These are phyloP conservation scores for Fusarium multiceps DNA, from an alignment of 2,329 filamentous ascomycete species.

Conservation along the genomic window DNA sequence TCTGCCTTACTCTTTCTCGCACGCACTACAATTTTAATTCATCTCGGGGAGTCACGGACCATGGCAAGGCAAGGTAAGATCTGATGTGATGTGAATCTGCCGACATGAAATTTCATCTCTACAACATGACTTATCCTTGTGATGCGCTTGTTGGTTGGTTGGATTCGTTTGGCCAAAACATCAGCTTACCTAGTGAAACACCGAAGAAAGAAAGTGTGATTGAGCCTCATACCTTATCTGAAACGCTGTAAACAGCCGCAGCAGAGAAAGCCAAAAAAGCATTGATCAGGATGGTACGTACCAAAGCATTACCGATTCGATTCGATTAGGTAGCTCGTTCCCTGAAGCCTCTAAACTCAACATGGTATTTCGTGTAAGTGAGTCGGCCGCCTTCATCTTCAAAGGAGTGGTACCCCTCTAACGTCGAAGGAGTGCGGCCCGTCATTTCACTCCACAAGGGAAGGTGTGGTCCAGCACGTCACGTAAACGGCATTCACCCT, in stretches of 20 bases:
- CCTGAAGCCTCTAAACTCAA: neutral
- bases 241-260: slow-evolving; percentile 17
- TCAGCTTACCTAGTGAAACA: slow-evolving; percentile 4
- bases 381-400: slow-evolving; percentile 14
- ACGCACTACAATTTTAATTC: slow-evolving; percentile 15
- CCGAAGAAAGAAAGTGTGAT: neutral
- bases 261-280: neutral
- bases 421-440: slow-evolving; percentile 26
- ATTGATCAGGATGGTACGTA: neutral
- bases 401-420: neutral
- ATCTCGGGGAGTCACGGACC: slow-evolving; percentile 13
- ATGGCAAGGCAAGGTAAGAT: slow-evolving; percentile 9
- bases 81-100: slow-evolving; percentile 20
- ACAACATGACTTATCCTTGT: neutral
- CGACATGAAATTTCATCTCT: neutral
- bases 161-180: neutral
- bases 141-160: neutral
- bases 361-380: slow-evolving; percentile 3
- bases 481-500: slow-evolving; percentile 20
- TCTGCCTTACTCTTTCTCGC: slow-evolving; percentile 20
- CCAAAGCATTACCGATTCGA: neutral
- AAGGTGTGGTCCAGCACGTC: slow-evolving; percentile 7
- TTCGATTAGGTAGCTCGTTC: neutral
- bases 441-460: slow-evolving; percentile 5
- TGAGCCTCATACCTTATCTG: slow-evolving; percentile 20